Evolutionary conservation across 139 green algal species (phyloP), one percentile per base, ranked within the genome.

Genomic region (Penium margaritaceum): DNA sequence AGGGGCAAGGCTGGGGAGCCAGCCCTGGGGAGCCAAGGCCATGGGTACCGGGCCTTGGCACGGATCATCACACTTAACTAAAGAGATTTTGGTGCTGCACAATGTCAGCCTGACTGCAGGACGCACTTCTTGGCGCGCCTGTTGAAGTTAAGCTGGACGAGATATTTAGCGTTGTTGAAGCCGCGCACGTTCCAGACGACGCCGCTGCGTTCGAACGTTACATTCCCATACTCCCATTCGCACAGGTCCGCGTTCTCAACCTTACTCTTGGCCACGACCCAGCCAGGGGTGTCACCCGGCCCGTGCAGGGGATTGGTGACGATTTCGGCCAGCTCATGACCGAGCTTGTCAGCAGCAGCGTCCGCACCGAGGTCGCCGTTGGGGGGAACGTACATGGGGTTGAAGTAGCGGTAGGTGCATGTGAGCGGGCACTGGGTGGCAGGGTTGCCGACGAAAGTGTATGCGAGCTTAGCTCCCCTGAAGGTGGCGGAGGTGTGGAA

Each of bases 161-260:
- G 32, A 34, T 36, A 69, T 17, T 69, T 69, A 17, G 33, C 51
- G 34, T 24, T 24, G 34, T 69, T 69, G 34, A 51, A 33, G 5
- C 62, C 62, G 15, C 1, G 21, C 0, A 64, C 27, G 29, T 64
- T 64, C 27, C 29, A 64, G 15, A 36, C 55, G 27, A 24, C 36
- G 55, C 55, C 27, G 1, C 29, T 32, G 24, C 36, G 27, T 32
- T 64, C 29, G 55, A 24, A 64, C 19, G 30, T 53, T 24, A 17
- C 24, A 4, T 43, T 15, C 14, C 62, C 62, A 30, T 69, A 69
- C 37, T n/a, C 30, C 62, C 62, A 69, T 34, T 69, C 62, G 34
- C 62, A 69, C 37, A 69, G 37, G 34, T 69, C 62, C 7, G 62
- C 62, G 30, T 69, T 69, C 62, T 69, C 62, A 44, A 69, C 51